phyloP scores from a whole-genome alignment of 192 early-diverging fungal species.

The Linnemannia exigua region DNA sequence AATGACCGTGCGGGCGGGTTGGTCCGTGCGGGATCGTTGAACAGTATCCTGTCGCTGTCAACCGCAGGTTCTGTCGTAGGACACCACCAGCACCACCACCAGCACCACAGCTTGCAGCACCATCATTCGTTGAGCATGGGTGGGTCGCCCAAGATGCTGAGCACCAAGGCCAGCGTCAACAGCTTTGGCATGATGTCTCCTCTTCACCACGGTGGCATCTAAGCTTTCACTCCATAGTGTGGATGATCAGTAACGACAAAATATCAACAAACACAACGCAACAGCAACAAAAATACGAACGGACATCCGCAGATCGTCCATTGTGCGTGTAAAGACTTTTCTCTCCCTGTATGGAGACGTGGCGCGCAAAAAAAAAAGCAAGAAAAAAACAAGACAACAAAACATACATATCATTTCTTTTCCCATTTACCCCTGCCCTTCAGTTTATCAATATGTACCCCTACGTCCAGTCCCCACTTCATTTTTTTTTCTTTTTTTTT shows the following conservation, averaged over 20 bases:
- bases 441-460: neutral
- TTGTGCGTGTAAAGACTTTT: neutral
- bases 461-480: no score
- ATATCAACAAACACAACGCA: neutral
- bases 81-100: constrained; percentile 26
- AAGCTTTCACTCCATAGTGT: neutral
- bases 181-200: constrained; percentile 20
- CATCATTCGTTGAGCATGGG: constrained; percentile 20
- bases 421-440: neutral
- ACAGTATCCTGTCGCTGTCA: constrained; percentile 44
- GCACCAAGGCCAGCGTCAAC: constrained; percentile 39
- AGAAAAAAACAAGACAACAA: neutral
- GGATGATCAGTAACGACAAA: neutral
- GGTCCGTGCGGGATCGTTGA: constrained; percentile 37
- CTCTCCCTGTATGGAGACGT: neutral
- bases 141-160: constrained; percentile 28
- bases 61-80: constrained; percentile 21
- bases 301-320: neutral
- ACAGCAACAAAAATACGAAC: neutral
- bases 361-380: neutral
- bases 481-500: no score
- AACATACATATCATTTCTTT: neutral
- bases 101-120: constrained; percentile 35
- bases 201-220: neutral
- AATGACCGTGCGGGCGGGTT: constrained; percentile 27